A percentile compares a stretch with the other conserved stretches of the same genome.
These are phyloP conservation scores for Aspergillus oerlinghausenensis DNA, from an alignment of 2,329 filamentous ascomycete species.

Conservation along the genomic window DNA sequence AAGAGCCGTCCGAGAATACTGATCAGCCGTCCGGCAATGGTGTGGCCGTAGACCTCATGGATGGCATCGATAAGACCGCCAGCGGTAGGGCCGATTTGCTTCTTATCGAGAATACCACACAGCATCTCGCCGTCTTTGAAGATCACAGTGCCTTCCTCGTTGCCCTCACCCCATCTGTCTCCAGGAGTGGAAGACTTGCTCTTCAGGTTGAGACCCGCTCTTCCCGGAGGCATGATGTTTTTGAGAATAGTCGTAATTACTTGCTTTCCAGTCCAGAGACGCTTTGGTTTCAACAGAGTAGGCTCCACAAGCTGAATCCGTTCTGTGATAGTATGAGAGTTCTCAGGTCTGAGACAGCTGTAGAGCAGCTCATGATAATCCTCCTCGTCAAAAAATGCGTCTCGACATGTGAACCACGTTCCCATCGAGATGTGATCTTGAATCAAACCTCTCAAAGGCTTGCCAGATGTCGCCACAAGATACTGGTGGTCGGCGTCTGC, in stretches of 20 bases:
- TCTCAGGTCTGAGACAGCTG: conserved; percentile 81
- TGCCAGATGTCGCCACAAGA: conserved; percentile 86
- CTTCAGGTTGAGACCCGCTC: conserved; percentile 71
- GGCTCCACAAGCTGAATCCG: conserved; percentile 77
- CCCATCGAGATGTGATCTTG: conserved; percentile 98
- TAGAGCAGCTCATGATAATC: conserved; percentile 96
- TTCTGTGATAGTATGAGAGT: conserved; percentile 78
- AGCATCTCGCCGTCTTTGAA: conserved; percentile 85
- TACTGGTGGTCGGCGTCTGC: conserved; percentile 98
- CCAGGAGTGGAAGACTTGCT: conserved; percentile 73
- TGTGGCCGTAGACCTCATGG: conserved; percentile 88
- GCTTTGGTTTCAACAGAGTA: conserved; percentile 72
- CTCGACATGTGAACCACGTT: conserved; percentile 82
- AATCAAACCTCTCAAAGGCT: conserved; percentile 90
- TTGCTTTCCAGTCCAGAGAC: conserved; percentile 94
- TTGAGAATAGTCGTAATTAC: conserved; percentile 87
- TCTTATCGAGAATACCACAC: conserved; percentile 89
- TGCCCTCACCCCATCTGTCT: conserved; percentile 67
- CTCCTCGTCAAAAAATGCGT: conserved; percentile 81
- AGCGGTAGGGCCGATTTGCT: conserved; percentile 81
- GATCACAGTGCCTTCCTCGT: conserved; percentile 75
- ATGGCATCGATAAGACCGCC: conserved; percentile 88
- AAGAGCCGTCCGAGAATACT: conserved; percentile 85
- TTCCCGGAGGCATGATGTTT: conserved; percentile 77
- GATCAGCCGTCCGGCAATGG: conserved; percentile 77